Evolutionary conservation across 176 grass and related monocot species (phyloP), one percentile per base, ranked within the genome.

Genomic region (Juncus inflexus): DNA sequence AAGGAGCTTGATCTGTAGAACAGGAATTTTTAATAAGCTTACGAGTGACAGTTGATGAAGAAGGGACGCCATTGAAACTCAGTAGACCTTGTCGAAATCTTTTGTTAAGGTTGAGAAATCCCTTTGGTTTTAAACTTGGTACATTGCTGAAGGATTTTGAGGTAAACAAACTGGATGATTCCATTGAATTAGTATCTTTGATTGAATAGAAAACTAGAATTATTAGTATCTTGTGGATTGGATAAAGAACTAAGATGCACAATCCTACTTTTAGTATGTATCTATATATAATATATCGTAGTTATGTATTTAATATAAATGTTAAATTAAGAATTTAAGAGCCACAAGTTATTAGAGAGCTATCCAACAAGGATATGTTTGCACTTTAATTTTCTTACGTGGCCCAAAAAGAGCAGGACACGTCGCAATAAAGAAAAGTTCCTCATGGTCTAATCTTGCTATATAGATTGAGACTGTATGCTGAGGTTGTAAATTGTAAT

Each of bases 91-190:
- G 64, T 54, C 64, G 52, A 40, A 38, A 8, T 6, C 47, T 73
- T 67, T 65, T 83, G 40, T 67, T 83, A 3, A 65, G 65, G 64
- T 69, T 77, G 0, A 61, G 15, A 14, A 74, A 1, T 41, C 61
- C 39, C n/a, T 60, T 69, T 2, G 74, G 65, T 3, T 52, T 72
- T 13, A 69, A 57, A 14, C 60, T 63, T 9, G 79, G 15, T 61
- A 52, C 42, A 56, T 69, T 75, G 66, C 36, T 60, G 43, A 76
- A 69, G 42, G 68, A 53, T 67, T 84, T 87, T 38, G 80, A 79
- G 16, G 72, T 66, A 6, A 80, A 37, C 66, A 90, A 95, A 78
- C 86, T 81, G 62, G 78, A 79, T 0, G 80, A 77, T 67, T 90
- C 90, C 83, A 81, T 86, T 58, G 47, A 8, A n/a, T 63, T 36